Evolutionary conservation across 1,139 yeast species (phyloP), one percentile per base, ranked within the genome.

Genomic region (Yamadazyma pseudoaaseri): DNA sequence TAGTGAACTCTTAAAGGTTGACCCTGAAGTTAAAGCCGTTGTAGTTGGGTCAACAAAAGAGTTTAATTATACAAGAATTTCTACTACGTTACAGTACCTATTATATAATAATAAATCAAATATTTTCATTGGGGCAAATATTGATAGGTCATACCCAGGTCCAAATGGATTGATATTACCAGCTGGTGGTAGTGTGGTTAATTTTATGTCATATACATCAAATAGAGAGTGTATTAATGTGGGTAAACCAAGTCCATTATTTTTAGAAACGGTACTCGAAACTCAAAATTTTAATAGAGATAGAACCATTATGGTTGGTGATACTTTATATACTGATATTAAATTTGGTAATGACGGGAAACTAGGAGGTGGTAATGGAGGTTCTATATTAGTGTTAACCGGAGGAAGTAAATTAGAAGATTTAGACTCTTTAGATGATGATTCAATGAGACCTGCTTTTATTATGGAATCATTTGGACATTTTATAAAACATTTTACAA

Each of bases 131-230:
- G 73, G 71, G 2, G 51, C 67, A 17, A 66, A 67, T 40, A 66
- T 67, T 14, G 73, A 67, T 45, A 45, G 66, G 12, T 52, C 68
- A 1, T 67, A 63, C 38, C 72, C 73, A 0, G 72, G 70, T 0
- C 65, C 66, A 1, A 51, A 52, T 16, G 70, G 72, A 4, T 42
- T 61, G 31, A 55, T 55, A 1, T 47, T 66, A 30, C 72, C 72
- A 6, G 72, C 72, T 4, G 72, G 72, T 1, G 73, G 72, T 3
- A 59, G 69, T 37, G 60, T 65, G 33, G 72, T 67, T n/a, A 54
- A 58, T 35, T 58, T 44, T 43, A 62, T 67, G 70, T 52, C 55
- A 34, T 62, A 58, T 38, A 64, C 70, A 7, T 47, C 70, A 10
- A 39, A 54, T 24, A 38, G 72, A 26, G 57, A 58, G 2, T 62